A percentile compares a stretch with the other conserved stretches of the same genome.
These are phyloP conservation scores for Penicillium brasilianum DNA, from an alignment of 2,329 filamentous ascomycete genomes.

Conservation along the genomic window DNA sequence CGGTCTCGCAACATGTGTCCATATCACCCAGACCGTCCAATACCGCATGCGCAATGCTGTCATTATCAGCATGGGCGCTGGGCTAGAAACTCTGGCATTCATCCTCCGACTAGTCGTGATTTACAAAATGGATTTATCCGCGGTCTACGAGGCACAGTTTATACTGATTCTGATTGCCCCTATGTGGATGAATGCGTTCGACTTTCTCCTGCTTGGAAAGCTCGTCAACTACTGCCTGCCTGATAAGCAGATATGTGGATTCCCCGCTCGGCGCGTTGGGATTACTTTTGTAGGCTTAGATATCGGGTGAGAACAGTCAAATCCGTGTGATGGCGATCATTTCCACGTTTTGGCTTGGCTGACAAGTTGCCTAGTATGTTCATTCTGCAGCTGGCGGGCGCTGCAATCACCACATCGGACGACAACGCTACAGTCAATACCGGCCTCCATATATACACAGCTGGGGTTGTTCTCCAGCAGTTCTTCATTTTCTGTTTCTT, in stretches of 20 bases:
- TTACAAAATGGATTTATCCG: not conserved
- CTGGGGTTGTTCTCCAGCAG: slow-evolving; percentile 5
- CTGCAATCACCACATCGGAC: not conserved
- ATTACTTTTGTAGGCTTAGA: not conserved
- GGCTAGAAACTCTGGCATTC: not conserved
- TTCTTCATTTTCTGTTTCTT: slow-evolving; percentile 9
- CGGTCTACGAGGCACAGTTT: not conserved
- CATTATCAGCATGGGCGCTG: not conserved
- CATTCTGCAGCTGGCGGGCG: not conserved
- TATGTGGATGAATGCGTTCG: not conserved
- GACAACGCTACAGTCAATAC: slow-evolving; percentile 3
- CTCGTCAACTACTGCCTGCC: not conserved
- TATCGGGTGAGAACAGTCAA: not conserved
- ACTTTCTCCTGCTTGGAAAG: not conserved
- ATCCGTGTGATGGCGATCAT: not conserved
- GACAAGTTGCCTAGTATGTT: not conserved
- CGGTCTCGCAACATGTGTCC: not conserved
- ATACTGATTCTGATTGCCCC: not conserved
- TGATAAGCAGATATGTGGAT: slow-evolving; percentile 1
- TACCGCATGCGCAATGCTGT: slow-evolving; percentile 1
- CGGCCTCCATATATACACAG: slow-evolving; percentile 10
- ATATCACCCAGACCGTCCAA: not conserved
- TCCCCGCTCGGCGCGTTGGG: not conserved
- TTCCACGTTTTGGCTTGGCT: not conserved
- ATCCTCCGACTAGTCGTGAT: not conserved